Base-by-base conservation (phyloP, 768 basidiomycete species). In the Tylopilus sp. region DNA sequence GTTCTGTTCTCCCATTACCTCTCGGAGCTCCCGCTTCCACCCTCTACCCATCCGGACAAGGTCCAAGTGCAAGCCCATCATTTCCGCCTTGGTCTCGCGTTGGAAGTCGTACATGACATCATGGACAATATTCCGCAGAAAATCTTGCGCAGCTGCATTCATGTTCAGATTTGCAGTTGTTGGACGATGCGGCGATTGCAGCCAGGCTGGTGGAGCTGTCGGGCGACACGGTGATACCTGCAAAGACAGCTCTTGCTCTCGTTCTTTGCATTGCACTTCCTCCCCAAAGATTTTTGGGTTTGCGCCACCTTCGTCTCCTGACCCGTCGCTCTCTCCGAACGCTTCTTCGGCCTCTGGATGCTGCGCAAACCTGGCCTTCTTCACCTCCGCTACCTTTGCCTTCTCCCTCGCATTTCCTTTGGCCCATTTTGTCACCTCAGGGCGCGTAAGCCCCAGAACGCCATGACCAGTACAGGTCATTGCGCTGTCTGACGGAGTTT, bases 91-190 rank as follows among this genome's bases (percentile, higher is more conserved):
- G 21, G 80, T 82, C 64, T 89, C 86, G 55, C 76, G 73, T 63
- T 83, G 84, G 60, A 80, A 85, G 56, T 90, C 88, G 56, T 76
- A 79, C 81, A 90, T 81, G 51, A 81, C 83, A 48, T 89, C 87
- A 40, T 78, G 76, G 46, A 90, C 78, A 48, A 88, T 80, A 21
- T 75, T 75, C 48, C 80, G 79, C 52, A 90, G 65, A 23, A 88
- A 72, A 36, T 85, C 82, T 44, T 86, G 82, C 59, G 62, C 68
- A 11, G 68, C 62, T 1, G 61, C 66, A 33, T 63, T 65, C 56
- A 59, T 71, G 51, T 61, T 67, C 39, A 64, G 52, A 44, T 55
- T 57, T 10, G 56, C 45, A 12, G 51, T 6, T 4, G 58, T 51
- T 22, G 64, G 72, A 47, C 64, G 73, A 48, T 62, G 69, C 30